A percentile compares a stretch with the other conserved stretches of the same genome.
Conservation (phyloP, 2,329 filamentous ascomycete genomes). For the Hypoxylon sp. region DNA sequence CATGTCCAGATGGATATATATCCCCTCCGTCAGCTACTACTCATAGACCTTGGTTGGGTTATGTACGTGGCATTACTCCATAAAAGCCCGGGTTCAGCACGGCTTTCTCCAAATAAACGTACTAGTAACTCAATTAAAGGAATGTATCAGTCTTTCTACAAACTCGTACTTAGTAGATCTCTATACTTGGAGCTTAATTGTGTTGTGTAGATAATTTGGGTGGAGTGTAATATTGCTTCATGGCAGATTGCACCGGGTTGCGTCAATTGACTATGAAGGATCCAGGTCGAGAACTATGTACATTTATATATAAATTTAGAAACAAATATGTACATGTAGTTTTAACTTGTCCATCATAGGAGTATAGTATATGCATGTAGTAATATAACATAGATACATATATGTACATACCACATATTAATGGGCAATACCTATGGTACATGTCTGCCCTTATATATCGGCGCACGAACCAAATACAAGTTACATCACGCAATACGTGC, state of each 20-base stretch:
- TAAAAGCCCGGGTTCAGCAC: not conserved
- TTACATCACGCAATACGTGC: not conserved
- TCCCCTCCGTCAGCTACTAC: not conserved
- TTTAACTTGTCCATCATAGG: not conserved
- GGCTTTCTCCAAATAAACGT: not conserved
- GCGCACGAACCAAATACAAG: not conserved
- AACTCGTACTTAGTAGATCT: not conserved
- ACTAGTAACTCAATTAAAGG: not conserved
- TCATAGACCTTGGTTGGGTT: not conserved
- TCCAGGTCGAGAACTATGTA: not conserved
- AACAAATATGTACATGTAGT: not conserved
- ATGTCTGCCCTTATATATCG: not conserved
- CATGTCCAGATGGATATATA: not conserved
- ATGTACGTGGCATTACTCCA: not conserved
- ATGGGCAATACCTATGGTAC: too few relatives aligned
- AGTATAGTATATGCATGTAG: not conserved
- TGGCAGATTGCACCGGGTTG: not conserved
- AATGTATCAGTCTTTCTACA: not conserved
- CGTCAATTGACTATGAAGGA: not conserved
- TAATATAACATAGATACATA: not conserved
- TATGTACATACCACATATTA: too few relatives aligned
- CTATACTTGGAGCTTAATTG: not conserved
- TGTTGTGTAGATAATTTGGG: not conserved
- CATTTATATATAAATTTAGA: not conserved
- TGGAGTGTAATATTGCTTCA: not conserved